Evolutionary conservation across 768 basidiomycete genomes (phyloP).

Genomic region (Exidia glandulosa): DNA sequence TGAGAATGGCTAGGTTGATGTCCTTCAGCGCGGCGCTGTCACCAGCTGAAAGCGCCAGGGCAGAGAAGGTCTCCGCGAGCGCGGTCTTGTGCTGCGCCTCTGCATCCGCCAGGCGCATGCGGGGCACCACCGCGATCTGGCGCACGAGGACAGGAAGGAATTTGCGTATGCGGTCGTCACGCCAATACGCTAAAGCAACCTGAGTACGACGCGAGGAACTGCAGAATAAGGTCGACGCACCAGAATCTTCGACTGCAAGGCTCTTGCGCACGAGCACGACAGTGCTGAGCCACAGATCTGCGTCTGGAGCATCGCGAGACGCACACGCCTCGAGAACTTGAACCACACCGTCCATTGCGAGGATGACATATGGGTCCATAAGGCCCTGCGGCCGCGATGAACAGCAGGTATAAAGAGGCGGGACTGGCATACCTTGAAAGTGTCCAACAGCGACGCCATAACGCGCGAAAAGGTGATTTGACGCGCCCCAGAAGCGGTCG

Average conservation of each 20-base stretch:
- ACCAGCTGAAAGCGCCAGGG: constrained; percentile 44
- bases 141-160: constrained; percentile 47
- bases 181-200: constrained; percentile 94
- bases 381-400: constrained; percentile 62
- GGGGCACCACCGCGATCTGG: constrained; percentile 42
- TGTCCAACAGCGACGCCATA: constrained; percentile 64
- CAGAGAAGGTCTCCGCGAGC: constrained; percentile 41
- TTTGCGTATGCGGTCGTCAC: constrained; percentile 63
- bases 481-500: constrained; percentile 24
- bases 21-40: constrained; percentile 57
- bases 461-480: constrained; percentile 66
- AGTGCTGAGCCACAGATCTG: constrained; percentile 54
- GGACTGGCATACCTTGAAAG: constrained; percentile 61
- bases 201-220: not conserved
- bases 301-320: constrained; percentile 12
- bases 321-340: constrained; percentile 47
- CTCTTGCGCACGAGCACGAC: constrained; percentile 56
- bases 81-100: constrained; percentile 4
- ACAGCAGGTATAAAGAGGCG: too few relatives aligned
- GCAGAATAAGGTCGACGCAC: constrained; percentile 30
- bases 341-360: constrained; percentile 55
- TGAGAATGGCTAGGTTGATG: constrained; percentile 73
- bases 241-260: constrained; percentile 67
- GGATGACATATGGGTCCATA: constrained; percentile 86
- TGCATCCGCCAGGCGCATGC: not conserved